Evolutionary conservation across 108 stramenopile species (phyloP), one percentile per base, ranked within the genome.

Genomic region (Craspedostauros australis): DNA sequence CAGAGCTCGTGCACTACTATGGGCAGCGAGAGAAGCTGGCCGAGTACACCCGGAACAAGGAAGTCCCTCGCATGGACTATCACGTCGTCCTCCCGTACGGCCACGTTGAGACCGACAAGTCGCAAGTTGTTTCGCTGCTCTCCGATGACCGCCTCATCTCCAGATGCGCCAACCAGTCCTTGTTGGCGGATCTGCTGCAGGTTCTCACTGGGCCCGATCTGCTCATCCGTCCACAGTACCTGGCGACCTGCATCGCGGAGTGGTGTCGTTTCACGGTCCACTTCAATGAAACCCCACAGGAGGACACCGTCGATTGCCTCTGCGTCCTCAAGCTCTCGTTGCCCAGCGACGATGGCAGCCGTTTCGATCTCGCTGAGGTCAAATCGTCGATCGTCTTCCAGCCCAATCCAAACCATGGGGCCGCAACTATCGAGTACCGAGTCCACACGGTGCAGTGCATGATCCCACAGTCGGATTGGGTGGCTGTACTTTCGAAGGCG

Each of bases 51-150:
- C 41, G 83, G 1, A 64, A 81, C 15, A 79, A 76, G 21, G 89
- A 91, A 67, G 37, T 91, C 11, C 69, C 61, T 21, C 72, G 89
- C n/a, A 91, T 91, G 89, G 55, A 82, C 40, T 91, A 91, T 65
- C 64, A 74, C 32, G 72, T 86, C 6, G 42, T 83, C 6, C 52
- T 77, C 12, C 43, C 64, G 14, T 52, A 77, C 32, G 72, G 67
- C 8, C 20, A 32, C 49, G 75, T 64, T 40, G 79, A 44, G 49
- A 66, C 44, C 16, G 46, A 75, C 64, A 44, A 78, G 61, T 24
- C 54, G 45, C 60, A 41, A 68, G 65, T 47, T 39, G 64, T 66
- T 53, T 50, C 54, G 1, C 43, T 50, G 11, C 36, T 68, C 14
- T 53, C 47, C 21, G 58, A 59, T 39, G 41, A 59, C 45, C 67